Evolutionary conservation across 371 early-diverging fungal genomes (phyloP), one percentile per base, ranked within the genome.

Genomic region (Mortierella sp.): DNA sequence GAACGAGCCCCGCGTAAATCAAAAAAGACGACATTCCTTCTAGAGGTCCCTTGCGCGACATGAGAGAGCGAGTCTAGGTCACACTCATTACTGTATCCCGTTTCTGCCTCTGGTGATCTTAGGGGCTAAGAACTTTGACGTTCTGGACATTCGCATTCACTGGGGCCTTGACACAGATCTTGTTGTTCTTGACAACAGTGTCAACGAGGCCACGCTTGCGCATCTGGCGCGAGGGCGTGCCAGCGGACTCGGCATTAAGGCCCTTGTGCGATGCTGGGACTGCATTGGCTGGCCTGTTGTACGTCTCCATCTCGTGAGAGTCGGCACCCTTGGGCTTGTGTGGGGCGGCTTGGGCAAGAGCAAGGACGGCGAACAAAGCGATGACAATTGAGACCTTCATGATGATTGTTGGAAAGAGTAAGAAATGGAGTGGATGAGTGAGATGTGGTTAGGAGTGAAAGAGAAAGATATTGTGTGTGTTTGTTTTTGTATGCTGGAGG

Each of bases 371-470:
- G 7, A 70, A 23, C 3, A 66, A 37, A 19, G 65, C 61, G 56
- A 75, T 43, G 7, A 66, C 56, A 14, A 26, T n/a, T 5, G 60
- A 47, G 60, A 62, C 55, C 59, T 70, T 70, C 70, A 70, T 75
- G 47, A 19, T 61, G 37, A 37, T 9, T 37, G 37, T 37, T 37
- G 37, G 9, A 37, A 37, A 9, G 37, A 9, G 37, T n/a, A n/a
- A n/a, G 9, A 37, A 5, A 37, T 37, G 37, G 37, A 37, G 37
- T 5, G 37, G 9, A 37, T 37, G 37, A 37, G 37, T 9, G 37
- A 37, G 37, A n/a, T n/a, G n/a, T n/a, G n/a, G n/a, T n/a, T n/a
- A n/a, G n/a, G n/a, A n/a, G n/a, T n/a, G n/a, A n/a, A n/a, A n/a
- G n/a, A n/a, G n/a, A n/a, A n/a, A n/a, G n/a, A n/a, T n/a, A n/a